Conservation (phyloP, 345 rosid genomes). For the Gossypium raimondii region DNA sequence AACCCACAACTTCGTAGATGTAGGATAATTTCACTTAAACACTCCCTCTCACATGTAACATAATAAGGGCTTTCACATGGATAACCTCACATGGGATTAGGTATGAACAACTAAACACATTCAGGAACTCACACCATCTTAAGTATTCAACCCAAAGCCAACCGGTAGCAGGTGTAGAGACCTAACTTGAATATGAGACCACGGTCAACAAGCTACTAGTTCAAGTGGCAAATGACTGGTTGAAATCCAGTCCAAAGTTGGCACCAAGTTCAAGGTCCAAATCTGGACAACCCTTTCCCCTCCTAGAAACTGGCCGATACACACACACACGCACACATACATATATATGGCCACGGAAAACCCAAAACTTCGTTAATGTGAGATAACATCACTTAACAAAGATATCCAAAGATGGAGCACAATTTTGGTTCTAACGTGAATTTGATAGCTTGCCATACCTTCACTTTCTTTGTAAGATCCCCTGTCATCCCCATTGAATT, state of each 20-base stretch:
- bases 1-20: neutral
- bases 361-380: neutral
- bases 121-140: neutral
- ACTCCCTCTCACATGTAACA: neutral
- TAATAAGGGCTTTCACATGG: neutral
- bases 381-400: neutral
- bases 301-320: too few relatives aligned
- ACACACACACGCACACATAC: too few relatives aligned
- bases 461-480: slow-evolving; percentile 1
- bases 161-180: neutral
- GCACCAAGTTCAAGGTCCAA: too few relatives aligned
- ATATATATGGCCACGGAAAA: neutral
- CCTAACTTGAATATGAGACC: neutral
- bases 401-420: neutral
- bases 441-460: slow-evolving; percentile 5
- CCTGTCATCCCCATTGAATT: slow-evolving; percentile 1
- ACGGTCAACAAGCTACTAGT: too few relatives aligned
- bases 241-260: too few relatives aligned
- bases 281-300: too few relatives aligned
- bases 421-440: neutral
- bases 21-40: neutral
- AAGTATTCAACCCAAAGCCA: neutral
- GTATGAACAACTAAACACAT: neutral
- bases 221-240: too few relatives aligned
- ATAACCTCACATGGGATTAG: neutral